Evolutionary conservation across 2,329 filamentous ascomycete species (phyloP).

Genomic region (Botrytis byssoidea): DNA sequence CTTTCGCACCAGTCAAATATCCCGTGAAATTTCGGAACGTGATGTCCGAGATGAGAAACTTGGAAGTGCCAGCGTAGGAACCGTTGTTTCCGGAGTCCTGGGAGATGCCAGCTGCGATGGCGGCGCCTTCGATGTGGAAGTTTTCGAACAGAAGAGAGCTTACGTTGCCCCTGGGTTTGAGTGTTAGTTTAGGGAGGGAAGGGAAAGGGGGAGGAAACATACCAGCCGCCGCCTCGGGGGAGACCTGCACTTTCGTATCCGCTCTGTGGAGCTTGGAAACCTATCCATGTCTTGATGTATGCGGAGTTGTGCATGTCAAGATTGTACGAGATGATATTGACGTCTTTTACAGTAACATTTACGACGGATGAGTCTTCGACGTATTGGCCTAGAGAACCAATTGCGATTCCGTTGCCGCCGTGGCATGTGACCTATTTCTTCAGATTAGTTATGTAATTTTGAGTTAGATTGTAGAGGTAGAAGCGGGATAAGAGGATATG

Average conservation of each 20-base stretch:
- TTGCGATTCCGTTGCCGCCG: constrained; percentile 55
- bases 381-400: constrained; percentile 56
- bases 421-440: constrained; percentile 44
- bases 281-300: constrained; percentile 59
- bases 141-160: constrained; percentile 52
- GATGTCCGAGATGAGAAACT: constrained; percentile 51
- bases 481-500: background rate
- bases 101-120: constrained; percentile 45
- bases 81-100: constrained; percentile 53
- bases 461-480: background rate
- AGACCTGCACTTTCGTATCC: constrained; percentile 49
- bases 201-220: background rate
- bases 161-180: constrained; percentile 44
- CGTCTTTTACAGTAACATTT: constrained; percentile 50
- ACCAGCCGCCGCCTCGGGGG: constrained; percentile 53
- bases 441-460: too few species aligned
- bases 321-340: constrained; percentile 47
- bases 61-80: constrained; percentile 47
- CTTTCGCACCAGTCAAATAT: constrained; percentile 40
- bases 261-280: constrained; percentile 46
- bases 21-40: constrained; percentile 53
- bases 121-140: constrained; percentile 49
- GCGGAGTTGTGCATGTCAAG: constrained; percentile 49
- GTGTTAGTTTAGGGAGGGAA: background rate
- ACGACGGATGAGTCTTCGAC: constrained; percentile 52